phyloP scores from a whole-genome alignment of 495 filamentous ascomycete species.

The Penicillium nucicola region DNA sequence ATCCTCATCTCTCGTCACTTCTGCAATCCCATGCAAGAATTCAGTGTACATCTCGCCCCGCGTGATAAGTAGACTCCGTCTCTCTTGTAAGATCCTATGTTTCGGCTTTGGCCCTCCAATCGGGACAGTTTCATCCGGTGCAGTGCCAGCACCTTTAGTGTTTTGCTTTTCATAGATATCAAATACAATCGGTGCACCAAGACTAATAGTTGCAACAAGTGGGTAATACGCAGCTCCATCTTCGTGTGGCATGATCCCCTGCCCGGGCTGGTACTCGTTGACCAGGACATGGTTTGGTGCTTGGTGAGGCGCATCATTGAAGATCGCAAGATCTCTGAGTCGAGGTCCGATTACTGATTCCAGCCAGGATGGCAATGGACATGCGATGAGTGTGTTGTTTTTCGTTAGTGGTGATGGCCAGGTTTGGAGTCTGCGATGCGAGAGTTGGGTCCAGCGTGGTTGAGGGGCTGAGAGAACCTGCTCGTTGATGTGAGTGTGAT shows the following conservation, averaged over 20 bases:
- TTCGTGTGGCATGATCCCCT: conserved; percentile 96
- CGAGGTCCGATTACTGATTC: conserved; percentile 59
- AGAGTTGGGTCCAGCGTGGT: conserved; percentile 80
- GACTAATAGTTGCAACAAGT: conserved; percentile 84
- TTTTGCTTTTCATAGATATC: conserved; percentile 67
- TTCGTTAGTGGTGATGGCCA: conserved; percentile 76
- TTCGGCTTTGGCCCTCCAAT: conserved; percentile 39
- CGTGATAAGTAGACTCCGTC: conserved; percentile 76
- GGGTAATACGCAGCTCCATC: conserved; percentile 85
- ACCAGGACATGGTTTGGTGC: conserved; percentile 88
- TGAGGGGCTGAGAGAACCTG: conserved; percentile 57
- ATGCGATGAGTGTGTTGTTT: conserved; percentile 69
- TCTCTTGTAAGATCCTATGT: conserved; percentile 82
- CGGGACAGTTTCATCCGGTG: background rate
- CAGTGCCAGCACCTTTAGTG: conserved; percentile 24
- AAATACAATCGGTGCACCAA: conserved; percentile 73
- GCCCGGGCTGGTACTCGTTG: conserved; percentile 84
- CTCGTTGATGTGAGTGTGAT: background rate
- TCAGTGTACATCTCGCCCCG: conserved; percentile 64
- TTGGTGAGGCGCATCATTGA: conserved; percentile 66
- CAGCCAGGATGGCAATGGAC: conserved; percentile 77
- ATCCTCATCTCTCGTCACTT: conserved; percentile 55
- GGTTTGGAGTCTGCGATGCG: conserved; percentile 84
- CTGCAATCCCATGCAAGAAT: conserved; percentile 74
- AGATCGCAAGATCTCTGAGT: conserved; percentile 59